These are phyloP conservation scores for Ogataea saltuana DNA, from an alignment of 805 yeast genomes.

Conservation along the genomic window DNA sequence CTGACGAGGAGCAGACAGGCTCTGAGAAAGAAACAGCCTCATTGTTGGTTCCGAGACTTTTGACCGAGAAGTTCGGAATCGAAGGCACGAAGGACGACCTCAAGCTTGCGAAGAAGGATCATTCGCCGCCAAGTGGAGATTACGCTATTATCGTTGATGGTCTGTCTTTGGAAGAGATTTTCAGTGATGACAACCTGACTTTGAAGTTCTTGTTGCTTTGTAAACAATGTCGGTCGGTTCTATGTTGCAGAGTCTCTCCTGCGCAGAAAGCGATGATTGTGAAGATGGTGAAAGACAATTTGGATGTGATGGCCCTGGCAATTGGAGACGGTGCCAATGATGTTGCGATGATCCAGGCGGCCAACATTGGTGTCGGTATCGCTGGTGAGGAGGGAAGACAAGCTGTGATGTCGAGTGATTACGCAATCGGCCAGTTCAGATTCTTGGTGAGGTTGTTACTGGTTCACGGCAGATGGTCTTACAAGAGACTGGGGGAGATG, in stretches of 20 bases:
- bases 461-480: slow-evolving; percentile 86
- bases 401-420: slow-evolving; percentile 85
- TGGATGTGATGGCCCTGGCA: slow-evolving; percentile 75
- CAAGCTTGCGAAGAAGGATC: slow-evolving; percentile 55
- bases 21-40: slow-evolving; percentile 18
- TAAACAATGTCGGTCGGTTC: slow-evolving; percentile 74
- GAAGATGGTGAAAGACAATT: slow-evolving; percentile 57
- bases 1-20: slow-evolving; percentile 36
- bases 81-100: slow-evolving; percentile 46
- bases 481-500: slow-evolving; percentile 73
- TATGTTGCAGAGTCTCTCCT: slow-evolving; percentile 84
- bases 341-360: slow-evolving; percentile 86
- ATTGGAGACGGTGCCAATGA: slow-evolving; percentile 89
- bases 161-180: slow-evolving; percentile 52
- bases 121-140: slow-evolving; percentile 58
- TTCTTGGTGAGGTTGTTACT: slow-evolving; percentile 62
- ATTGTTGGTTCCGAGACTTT: slow-evolving; percentile 45
- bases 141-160: slow-evolving; percentile 74
- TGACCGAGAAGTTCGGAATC: slow-evolving; percentile 49
- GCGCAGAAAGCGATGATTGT: slow-evolving; percentile 81
- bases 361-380: slow-evolving; percentile 82
- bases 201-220: slow-evolving; percentile 67
- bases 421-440: slow-evolving; percentile 79
- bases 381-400: slow-evolving; percentile 88
- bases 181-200: slow-evolving; percentile 40